Evolutionary conservation across 163 green algal species (phyloP), one percentile per base, ranked within the genome.

Genomic region (Chlorella variabilis): DNA sequence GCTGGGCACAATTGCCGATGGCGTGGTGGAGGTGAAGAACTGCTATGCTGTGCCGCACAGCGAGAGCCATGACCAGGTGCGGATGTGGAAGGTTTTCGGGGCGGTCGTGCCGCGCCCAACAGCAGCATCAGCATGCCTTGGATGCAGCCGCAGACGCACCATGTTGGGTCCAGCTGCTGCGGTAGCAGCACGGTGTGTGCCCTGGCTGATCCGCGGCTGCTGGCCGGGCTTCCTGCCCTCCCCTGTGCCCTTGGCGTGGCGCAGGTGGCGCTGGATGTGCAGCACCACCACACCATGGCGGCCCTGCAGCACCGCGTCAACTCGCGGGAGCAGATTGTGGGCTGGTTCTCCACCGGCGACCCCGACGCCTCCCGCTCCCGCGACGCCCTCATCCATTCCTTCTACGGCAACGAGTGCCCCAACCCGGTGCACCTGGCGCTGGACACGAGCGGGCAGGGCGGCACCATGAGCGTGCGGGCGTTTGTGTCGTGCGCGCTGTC

Each of bases 21-120:
- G 92, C 70, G 82, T 93, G n/a, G 87, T 98, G 8, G 90, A 98
- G 25, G 90, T 99, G 51, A 96, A 92, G 81, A 96, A 92, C 79
- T 97, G 92, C 87, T 99, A 99, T 76, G 93, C 96, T 11, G 96
- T 99, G 29, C 96, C 97, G 2, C 96, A 99, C 89, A 97, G 95
- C 67, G 96, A 99, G 87, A 95, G 83, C 82, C 89, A 89, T 33
- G 94, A 98, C 45, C 89, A 96, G 91, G 94, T 93, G 45, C 15
- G 45, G 45, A 11, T 11, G 45, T 15, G 45, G n/a, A n/a, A n/a
- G n/a, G n/a, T n/a, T n/a, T n/a, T n/a, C n/a, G n/a, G n/a, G n/a
- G n/a, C n/a, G n/a, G n/a, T n/a, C n/a, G n/a, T n/a, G n/a, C n/a
- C n/a, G n/a, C n/a, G n/a, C n/a, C n/a, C n/a, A n/a, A n/a, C n/a